Conservation (phyloP, 2,329 filamentous ascomycete genomes). For the Alternaria brassicae region DNA sequence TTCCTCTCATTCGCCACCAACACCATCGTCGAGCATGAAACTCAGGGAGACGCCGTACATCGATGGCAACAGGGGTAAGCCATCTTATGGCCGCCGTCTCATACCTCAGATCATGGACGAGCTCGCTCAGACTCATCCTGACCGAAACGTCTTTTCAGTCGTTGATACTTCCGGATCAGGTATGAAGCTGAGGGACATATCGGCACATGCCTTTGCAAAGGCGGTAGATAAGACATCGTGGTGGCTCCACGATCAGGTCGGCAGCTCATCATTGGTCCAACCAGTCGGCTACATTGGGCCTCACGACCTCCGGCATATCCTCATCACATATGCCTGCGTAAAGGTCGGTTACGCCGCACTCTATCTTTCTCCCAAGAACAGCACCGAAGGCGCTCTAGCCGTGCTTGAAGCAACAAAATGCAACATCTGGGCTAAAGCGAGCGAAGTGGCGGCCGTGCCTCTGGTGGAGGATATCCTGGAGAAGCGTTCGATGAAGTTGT, state of each 20-base stretch:
- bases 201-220: conserved; percentile 38
- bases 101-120: conserved; percentile 35
- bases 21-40: not conserved
- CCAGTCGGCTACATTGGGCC: conserved; percentile 39
- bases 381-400: conserved; percentile 25
- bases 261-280: conserved; percentile 22
- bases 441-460: conserved; percentile 7
- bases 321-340: conserved; percentile 48
- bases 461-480: conserved; percentile 20
- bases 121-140: conserved; percentile 25
- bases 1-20: not conserved
- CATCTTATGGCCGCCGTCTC: conserved; percentile 23
- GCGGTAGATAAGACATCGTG: conserved; percentile 46
- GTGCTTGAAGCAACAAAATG: conserved; percentile 30
- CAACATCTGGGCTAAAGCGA: conserved; percentile 24
- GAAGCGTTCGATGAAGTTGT: conserved; percentile 17
- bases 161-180: conserved; percentile 9
- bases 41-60: not conserved
- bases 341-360: conserved; percentile 50
- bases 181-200: conserved; percentile 29
- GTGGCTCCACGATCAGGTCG: conserved; percentile 37
- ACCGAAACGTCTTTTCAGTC: conserved; percentile 29
- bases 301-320: conserved; percentile 49
- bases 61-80: not conserved
- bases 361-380: conserved; percentile 34